A percentile compares a stretch with the other conserved stretches of the same genome.
These are phyloP conservation scores for Crassisporium funariophilum DNA, from an alignment of 768 basidiomycete genomes.

Conservation along the genomic window DNA sequence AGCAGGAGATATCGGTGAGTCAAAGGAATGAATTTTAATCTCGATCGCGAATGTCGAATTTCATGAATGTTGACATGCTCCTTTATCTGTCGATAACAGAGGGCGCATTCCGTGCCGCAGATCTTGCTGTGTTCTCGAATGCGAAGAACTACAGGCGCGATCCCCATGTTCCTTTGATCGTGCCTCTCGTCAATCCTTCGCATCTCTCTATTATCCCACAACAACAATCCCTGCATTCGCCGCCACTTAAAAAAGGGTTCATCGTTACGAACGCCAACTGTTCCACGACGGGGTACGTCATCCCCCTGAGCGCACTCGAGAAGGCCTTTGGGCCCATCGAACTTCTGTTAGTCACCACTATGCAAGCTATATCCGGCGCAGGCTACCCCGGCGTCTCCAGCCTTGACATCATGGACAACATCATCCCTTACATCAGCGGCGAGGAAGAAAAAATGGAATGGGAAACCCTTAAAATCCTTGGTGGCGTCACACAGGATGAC, in stretches of 20 bases:
- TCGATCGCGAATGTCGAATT: background rate
- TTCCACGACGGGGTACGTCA: slow-evolving; percentile 89
- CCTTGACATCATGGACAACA: slow-evolving; percentile 93
- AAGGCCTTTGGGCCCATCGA: slow-evolving; percentile 93
- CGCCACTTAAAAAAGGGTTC: slow-evolving; percentile 79
- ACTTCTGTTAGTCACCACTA: slow-evolving; percentile 86
- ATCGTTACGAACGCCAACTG: slow-evolving; percentile 99
- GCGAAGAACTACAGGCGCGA: slow-evolving; percentile 96
- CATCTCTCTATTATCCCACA: slow-evolving; percentile 85
- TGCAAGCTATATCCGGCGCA: slow-evolving; percentile 97
- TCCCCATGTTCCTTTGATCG: slow-evolving; percentile 90
- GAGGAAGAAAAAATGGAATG: slow-evolving; percentile 99
- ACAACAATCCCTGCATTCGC: slow-evolving; percentile 71
- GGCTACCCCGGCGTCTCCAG: slow-evolving; percentile 95
- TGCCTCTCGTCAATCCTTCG: slow-evolving; percentile 90
- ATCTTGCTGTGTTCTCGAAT: slow-evolving; percentile 94
- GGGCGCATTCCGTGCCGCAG: slow-evolving; percentile 79
- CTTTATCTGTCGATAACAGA: slow-evolving; percentile 60
- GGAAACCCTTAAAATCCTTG: slow-evolving; percentile 97
- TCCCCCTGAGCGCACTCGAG: slow-evolving; percentile 91
- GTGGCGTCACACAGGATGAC: slow-evolving; percentile 65
- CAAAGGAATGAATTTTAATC: background rate
- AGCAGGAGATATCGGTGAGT: slow-evolving; percentile 90
- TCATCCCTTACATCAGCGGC: slow-evolving; percentile 91
- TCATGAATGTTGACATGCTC: slow-evolving; percentile 1